Conservation (phyloP, 805 yeast genomes). For the Starmerella bacillaris region DNA sequence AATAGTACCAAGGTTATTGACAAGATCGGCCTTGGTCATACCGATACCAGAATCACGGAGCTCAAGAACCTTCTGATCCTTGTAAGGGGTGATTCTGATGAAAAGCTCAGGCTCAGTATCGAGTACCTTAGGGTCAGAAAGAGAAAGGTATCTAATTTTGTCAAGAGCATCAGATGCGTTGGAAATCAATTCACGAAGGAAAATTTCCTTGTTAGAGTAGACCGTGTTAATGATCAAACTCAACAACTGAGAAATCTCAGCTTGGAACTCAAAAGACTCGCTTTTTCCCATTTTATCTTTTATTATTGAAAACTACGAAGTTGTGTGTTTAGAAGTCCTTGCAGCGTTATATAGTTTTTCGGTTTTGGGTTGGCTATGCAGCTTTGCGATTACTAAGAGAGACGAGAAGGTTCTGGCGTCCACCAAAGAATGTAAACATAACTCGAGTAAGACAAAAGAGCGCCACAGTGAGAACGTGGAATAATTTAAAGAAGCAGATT, state of each 20-base stretch:
- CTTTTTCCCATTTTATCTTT: slow-evolving; percentile 18
- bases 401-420: slow-evolving; percentile 13
- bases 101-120: slow-evolving; percentile 92
- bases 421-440: no score
- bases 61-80: slow-evolving; percentile 85
- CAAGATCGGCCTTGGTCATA: slow-evolving; percentile 98
- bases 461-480: no score
- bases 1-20: slow-evolving; percentile 98
- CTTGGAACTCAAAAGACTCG: slow-evolving; percentile 66
- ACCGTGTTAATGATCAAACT: slow-evolving; percentile 99
- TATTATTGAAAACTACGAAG: neutral
- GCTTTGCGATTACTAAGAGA: slow-evolving; percentile 1
- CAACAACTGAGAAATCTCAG: slow-evolving; percentile 99
- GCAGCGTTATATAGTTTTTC: slow-evolving; percentile 7
- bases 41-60: slow-evolving; percentile 99
- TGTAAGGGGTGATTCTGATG: slow-evolving; percentile 93
- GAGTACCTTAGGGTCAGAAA: slow-evolving; percentile 76
- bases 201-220: slow-evolving; percentile 97
- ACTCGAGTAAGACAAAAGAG: no score
- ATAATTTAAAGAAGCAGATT: no score
- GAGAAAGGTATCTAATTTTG: slow-evolving; percentile 92
- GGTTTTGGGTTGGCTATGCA: slow-evolving; percentile 3
- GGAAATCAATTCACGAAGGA: slow-evolving; percentile 95
- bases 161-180: slow-evolving; percentile 98
- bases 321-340: neutral